A percentile compares a stretch with the other conserved stretches of the same genome.
phyloP scores from a whole-genome alignment of 2,329 filamentous ascomycete genomes.

The Sarocladium strictum region DNA sequence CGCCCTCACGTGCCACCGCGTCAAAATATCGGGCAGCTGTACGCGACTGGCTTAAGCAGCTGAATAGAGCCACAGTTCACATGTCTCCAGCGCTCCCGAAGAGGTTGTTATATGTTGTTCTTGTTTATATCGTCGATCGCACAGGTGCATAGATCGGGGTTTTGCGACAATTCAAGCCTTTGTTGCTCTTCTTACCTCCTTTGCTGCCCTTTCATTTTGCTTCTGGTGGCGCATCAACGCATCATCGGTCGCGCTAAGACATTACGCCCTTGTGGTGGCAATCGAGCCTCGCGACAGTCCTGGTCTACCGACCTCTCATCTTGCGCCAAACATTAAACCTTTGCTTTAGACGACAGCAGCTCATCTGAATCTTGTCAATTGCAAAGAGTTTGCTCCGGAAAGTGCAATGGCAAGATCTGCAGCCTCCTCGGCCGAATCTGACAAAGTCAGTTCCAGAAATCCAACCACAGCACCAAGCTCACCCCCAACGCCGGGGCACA shows the following conservation, averaged over 20 bases:
- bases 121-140: too few relatives aligned
- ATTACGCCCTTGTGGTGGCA: constrained; percentile 6
- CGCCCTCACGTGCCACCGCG: constrained; percentile 4
- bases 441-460: constrained; percentile 1
- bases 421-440: constrained; percentile 5
- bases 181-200: too few relatives aligned
- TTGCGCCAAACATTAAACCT: background rate
- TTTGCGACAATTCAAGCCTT: too few relatives aligned
- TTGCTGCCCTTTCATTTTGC: background rate
- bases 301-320: too few relatives aligned
- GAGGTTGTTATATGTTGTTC: too few relatives aligned
- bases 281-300: too few relatives aligned
- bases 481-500: constrained; percentile 2
- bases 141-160: too few relatives aligned
- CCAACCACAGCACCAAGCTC: constrained; percentile 9
- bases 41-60: background rate
- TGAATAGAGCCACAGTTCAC: too few relatives aligned
- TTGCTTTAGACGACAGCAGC: too few relatives aligned
- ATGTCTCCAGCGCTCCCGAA: too few relatives aligned
- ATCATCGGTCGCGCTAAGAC: constrained; percentile 6
- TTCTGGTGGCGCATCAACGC: constrained; percentile 8
- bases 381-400: background rate
- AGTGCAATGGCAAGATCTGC: background rate
- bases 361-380: background rate
- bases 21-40: background rate